A percentile compares a stretch with the other conserved stretches of the same genome.
Evolutionary conservation across 164 flowering plant species (phyloP).

Genomic region (Vitis labrusca): DNA sequence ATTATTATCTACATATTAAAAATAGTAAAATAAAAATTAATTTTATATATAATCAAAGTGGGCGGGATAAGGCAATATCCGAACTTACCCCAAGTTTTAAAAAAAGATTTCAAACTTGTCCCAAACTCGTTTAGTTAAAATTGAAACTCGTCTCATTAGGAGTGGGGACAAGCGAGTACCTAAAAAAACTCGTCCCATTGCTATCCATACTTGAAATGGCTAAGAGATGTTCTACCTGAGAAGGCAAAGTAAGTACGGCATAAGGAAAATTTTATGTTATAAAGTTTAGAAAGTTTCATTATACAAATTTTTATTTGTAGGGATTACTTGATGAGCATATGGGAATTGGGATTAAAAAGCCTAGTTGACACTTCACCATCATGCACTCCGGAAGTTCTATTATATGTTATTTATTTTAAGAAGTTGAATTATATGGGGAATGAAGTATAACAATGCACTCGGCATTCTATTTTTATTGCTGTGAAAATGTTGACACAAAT

Average conservation of each 20-base stretch:
- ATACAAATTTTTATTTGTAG: conserved; percentile 18
- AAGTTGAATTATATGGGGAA: background rate
- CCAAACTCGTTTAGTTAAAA: no score
- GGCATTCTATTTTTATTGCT: background rate
- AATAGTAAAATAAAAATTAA: no score
- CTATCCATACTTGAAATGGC: conserved; percentile 33
- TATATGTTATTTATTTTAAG: background rate
- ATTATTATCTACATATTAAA: no score
- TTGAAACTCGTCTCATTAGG: no score
- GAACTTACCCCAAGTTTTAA: no score
- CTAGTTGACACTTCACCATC: conserved; percentile 50
- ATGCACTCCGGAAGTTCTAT: conserved; percentile 39
- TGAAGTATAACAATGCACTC: no score
- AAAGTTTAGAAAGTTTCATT: background rate
- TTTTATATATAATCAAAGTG: no score
- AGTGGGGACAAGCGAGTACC: no score
- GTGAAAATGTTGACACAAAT: conserved; percentile 77
- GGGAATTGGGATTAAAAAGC: conserved; percentile 59
- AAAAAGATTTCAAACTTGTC: no score
- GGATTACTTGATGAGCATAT: conserved; percentile 39
- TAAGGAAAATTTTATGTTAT: background rate
- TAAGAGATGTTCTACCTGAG: conserved; percentile 42
- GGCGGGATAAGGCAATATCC: no score
- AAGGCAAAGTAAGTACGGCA: conserved; percentile 41
- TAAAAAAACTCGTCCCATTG: no score